Evolutionary conservation across 192 early-diverging fungal genomes (phyloP).

Genomic region (Backusella parvicylindrica): DNA sequence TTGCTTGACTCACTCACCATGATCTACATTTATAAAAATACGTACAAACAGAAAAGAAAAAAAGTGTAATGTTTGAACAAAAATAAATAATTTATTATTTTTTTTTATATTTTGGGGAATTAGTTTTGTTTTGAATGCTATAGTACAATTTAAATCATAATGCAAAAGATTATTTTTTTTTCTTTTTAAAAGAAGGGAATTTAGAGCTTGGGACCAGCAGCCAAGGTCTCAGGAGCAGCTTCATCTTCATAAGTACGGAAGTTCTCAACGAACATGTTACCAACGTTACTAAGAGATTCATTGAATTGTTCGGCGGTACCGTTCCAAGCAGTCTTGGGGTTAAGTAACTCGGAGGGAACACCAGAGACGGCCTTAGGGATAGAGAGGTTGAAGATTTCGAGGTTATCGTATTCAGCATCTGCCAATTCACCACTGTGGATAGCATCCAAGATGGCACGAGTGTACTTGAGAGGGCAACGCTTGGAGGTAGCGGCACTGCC

Average conservation of each 20-base stretch:
- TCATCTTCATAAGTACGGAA: conserved; percentile 81
- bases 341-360: conserved; percentile 80
- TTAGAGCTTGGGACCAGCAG: conserved; percentile 61
- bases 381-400: conserved; percentile 80
- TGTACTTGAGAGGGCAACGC: conserved; percentile 92
- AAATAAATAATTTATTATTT: no score
- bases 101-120: no score
- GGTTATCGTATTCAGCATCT: conserved; percentile 77
- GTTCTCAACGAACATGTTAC: conserved; percentile 80
- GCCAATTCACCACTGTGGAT: conserved; percentile 89
- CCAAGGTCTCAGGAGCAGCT: conserved; percentile 67
- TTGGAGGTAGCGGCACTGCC: conserved; percentile 49
- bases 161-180: not conserved
- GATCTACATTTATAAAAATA: no score
- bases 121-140: no score
- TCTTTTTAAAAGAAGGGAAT: not conserved
- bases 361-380: conserved; percentile 75
- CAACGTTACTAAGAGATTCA: conserved; percentile 69
- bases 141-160: no score
- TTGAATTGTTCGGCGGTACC: conserved; percentile 64
- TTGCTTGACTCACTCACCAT: no score
- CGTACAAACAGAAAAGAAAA: no score
- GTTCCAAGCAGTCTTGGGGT: conserved; percentile 84
- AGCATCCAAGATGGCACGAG: conserved; percentile 93
- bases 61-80: no score